These are phyloP conservation scores for Sporothrix pseudoabietina DNA, from an alignment of 2,329 filamentous ascomycete genomes.

Conservation along the genomic window DNA sequence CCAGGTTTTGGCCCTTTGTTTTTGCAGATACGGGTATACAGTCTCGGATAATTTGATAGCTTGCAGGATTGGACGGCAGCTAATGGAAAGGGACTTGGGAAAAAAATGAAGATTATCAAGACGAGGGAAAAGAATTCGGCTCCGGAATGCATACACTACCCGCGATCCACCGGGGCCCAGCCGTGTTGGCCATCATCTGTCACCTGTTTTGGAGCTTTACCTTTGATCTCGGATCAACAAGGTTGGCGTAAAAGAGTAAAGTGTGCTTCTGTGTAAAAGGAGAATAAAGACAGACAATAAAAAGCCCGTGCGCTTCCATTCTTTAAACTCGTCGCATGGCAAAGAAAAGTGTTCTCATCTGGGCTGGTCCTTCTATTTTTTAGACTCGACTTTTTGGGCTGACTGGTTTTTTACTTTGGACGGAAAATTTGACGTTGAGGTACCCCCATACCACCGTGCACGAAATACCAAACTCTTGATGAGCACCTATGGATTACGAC, in stretches of 20 bases:
- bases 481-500: neutral
- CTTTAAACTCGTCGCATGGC: neutral
- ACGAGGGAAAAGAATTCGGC: neutral
- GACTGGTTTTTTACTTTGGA: neutral
- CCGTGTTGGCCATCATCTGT: neutral
- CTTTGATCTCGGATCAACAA: neutral
- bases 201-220: neutral
- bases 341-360: neutral
- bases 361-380: neutral
- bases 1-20: neutral
- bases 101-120: neutral
- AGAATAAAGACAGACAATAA: neutral
- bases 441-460: neutral
- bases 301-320: neutral
- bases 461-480: neutral
- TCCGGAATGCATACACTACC: neutral
- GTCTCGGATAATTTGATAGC: slow-evolving; percentile 1
- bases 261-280: too few relatives aligned
- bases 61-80: neutral
- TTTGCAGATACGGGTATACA: neutral
- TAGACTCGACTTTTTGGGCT: neutral
- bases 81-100: neutral
- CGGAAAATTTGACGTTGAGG: neutral
- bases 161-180: neutral
- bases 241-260: neutral